Evolutionary conservation across 208 protist species (phyloP).

Genomic region (Kentomonas sorsogonicus): DNA sequence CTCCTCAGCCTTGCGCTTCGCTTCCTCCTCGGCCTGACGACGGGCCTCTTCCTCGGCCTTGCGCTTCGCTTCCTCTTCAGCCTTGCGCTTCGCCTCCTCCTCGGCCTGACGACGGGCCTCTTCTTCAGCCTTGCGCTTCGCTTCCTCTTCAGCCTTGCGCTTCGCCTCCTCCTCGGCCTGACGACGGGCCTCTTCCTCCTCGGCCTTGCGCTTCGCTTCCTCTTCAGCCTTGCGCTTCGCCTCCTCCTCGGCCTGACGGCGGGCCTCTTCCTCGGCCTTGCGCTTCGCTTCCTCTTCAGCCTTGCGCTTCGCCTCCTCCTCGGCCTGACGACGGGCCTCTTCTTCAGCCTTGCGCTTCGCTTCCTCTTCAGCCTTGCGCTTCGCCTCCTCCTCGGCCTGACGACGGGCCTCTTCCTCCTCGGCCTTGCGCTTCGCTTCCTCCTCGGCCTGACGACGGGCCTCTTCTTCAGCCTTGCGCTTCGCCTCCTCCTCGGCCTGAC

Average conservation of each 20-base stretch:
- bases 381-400: neutral
- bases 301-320: slow-evolving; percentile 7
- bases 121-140: slow-evolving; percentile 1
- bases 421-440: too few species aligned
- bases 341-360: neutral
- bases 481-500: too few species aligned
- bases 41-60: slow-evolving; percentile 9
- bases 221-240: slow-evolving; percentile 11
- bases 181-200: neutral
- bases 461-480: too few species aligned
- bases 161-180: slow-evolving; percentile 10
- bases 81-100: neutral
- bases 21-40: slow-evolving; percentile 12
- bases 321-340: slow-evolving; percentile 8
- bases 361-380: too few species aligned
- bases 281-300: slow-evolving; percentile 10
- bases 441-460: too few species aligned
- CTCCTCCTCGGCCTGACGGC: slow-evolving; percentile 11
- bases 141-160: slow-evolving; percentile 4
- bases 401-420: too few species aligned
- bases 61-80: too few species aligned
- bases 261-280: neutral
- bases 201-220: neutral
- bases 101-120: too few species aligned
- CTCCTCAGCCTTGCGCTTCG: neutral